Evolutionary conservation across 306 rosid species (phyloP).

Genomic region (Mucuna pruriens): DNA sequence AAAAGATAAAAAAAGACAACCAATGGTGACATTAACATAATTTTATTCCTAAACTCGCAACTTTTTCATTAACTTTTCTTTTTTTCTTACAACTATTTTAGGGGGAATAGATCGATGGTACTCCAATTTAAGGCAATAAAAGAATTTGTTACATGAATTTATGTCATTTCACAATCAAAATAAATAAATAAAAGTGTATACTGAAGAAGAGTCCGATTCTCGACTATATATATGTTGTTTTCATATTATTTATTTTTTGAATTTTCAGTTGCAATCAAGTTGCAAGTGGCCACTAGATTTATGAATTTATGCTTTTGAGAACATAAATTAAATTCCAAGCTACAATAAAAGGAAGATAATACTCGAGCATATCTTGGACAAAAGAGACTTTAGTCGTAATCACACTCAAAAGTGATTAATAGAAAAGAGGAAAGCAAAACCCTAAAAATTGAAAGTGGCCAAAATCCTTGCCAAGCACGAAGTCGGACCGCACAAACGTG

Average conservation of each 20-base stretch:
- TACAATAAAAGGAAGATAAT: conserved; percentile 20
- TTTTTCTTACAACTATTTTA: not conserved
- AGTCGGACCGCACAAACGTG: conserved; percentile 45
- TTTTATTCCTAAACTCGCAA: not conserved
- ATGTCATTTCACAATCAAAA: not conserved
- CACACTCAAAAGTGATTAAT: conserved; percentile 31
- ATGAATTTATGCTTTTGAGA: not conserved
- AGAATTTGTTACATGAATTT: not conserved
- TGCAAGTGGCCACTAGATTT: conserved; percentile 20
- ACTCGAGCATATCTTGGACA: conserved; percentile 22
- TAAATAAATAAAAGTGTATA: not conserved
- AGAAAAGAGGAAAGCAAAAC: conserved; percentile 7
- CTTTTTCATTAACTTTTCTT: not conserved
- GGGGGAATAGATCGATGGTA: not conserved
- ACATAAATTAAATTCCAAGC: not conserved
- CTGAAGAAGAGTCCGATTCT: not conserved
- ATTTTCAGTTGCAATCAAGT: not conserved
- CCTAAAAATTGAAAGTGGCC: conserved; percentile 29
- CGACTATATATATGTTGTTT: not conserved
- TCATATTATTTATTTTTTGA: not conserved
- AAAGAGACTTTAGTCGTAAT: conserved; percentile 38
- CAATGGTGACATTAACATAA: not conserved
- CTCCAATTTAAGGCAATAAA: not conserved
- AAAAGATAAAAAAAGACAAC: not conserved
- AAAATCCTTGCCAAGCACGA: conserved; percentile 32